Evolutionary conservation across 257 asterid genomes (phyloP).

Genomic region (Nicotiana otophora): DNA sequence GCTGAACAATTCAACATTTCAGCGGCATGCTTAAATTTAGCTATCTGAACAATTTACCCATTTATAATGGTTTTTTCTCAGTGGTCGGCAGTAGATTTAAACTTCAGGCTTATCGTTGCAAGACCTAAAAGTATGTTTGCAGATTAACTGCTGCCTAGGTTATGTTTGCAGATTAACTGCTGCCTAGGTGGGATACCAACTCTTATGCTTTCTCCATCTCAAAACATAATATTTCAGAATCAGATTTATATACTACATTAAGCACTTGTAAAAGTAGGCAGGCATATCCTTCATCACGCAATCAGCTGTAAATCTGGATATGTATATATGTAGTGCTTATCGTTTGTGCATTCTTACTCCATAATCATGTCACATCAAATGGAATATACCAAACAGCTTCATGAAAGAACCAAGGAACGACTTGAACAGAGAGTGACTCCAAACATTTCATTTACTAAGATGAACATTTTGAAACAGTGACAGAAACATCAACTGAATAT

Average conservation of each 20-base stretch:
- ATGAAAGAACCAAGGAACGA: neutral
- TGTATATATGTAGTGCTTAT: neutral
- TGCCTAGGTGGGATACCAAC: neutral
- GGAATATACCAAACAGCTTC: neutral
- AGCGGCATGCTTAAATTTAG: neutral
- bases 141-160: neutral
- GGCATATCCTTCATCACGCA: neutral
- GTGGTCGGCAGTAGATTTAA: neutral
- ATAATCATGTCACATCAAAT: neutral
- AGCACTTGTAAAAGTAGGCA: neutral
- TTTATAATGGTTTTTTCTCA: neutral
- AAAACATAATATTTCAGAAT: neutral
- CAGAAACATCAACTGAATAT: neutral
- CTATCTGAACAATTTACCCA: neutral
- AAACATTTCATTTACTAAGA: neutral
- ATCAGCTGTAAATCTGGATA: neutral
- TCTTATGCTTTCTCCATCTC: neutral
- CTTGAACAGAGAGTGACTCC: neutral
- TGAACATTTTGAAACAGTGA: neutral
- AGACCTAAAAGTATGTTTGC: neutral
- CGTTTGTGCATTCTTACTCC: neutral
- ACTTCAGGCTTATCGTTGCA: neutral
- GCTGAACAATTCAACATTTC: neutral
- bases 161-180: neutral
- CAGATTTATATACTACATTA: neutral